These are phyloP conservation scores for Persicaria tinctoria DNA, from an alignment of 148 eudicot genomes.

Conservation along the genomic window DNA sequence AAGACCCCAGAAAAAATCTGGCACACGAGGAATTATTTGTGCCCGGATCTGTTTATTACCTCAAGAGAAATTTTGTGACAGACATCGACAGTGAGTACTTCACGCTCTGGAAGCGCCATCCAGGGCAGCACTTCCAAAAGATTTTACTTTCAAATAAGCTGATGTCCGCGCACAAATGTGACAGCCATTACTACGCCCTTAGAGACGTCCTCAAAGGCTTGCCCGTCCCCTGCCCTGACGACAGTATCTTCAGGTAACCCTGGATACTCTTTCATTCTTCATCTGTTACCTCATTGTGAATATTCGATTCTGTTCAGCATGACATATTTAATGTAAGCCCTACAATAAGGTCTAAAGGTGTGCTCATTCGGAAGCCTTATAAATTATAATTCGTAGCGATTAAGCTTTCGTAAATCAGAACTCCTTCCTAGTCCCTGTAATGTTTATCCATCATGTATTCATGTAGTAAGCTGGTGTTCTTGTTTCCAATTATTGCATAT, in stretches of 20 bases:
- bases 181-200: slow-evolving; percentile 68
- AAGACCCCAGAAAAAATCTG: slow-evolving; percentile 11
- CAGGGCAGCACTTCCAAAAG: slow-evolving; percentile 71
- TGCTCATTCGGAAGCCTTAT: no score
- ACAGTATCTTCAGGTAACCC: slow-evolving; percentile 20
- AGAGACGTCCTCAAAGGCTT: slow-evolving; percentile 77
- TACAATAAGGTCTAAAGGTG: no score
- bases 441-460: not conserved
- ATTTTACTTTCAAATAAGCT: slow-evolving; percentile 60
- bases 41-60: slow-evolving; percentile 67
- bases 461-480: not conserved
- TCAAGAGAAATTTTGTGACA: slow-evolving; percentile 45
- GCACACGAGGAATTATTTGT: slow-evolving; percentile 61
- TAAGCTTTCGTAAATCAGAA: not conserved
- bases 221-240: slow-evolving; percentile 28
- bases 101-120: slow-evolving; percentile 65
- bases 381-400: no score
- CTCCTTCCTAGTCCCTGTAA: not conserved
- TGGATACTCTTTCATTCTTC: not conserved
- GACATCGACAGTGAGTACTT: slow-evolving; percentile 27
- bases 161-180: slow-evolving; percentile 74
- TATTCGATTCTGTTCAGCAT: not conserved
- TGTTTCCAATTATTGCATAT: not conserved
- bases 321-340: no score
- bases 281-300: not conserved